Evolutionary conservation across 495 filamentous ascomycete genomes (phyloP), one percentile per base, ranked within the genome.

Genomic region (Penicilliopsis zonata): DNA sequence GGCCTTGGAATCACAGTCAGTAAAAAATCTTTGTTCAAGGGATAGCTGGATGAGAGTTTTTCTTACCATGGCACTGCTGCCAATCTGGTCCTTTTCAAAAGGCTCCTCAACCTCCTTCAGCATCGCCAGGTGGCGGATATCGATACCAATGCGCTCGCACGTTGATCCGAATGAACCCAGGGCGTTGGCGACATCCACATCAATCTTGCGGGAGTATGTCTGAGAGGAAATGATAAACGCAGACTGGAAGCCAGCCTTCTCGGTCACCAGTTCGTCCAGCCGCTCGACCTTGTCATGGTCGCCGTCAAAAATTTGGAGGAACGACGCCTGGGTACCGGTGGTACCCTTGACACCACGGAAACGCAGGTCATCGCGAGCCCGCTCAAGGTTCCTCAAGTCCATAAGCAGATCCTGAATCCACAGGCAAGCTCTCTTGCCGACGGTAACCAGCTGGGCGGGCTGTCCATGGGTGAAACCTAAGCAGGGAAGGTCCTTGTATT

Each of bases 91-190:
- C 50, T 59, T 80, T 59, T 94, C 88, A 35, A 92, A 90, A 2
- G 88, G 88, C 65, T 94, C 88, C 54, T 96, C 86, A 40, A 93
- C 65, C 59, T 90, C 80, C 63, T 90, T 86, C 32, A 70, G 64
- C 37, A 69, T 66, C 2, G 81, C 82, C n/a, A 92, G 62, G 46
- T 85, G 81, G 18, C 86, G 70, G 38, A 93, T 82, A 44, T 87
- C 84, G 36, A 67, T 66, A 34, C 52, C 76, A 30, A 88, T 82
- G 19, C 71, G 66, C 61, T 88, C 70, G 32, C 75, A 81, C 3
- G 84, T 94, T 9, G 82, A 74, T 20, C 87, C 88, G 40, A 98
- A 80, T 2, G 76, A 81, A 30, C 73, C 70, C 20, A 96, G 68
- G 16, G 82, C 86, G 50, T 87, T 86, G 35, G 76, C 68, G 22